Conservation (phyloP, 1,139 yeast species). For the Scheffersomyces quercinus region DNA sequence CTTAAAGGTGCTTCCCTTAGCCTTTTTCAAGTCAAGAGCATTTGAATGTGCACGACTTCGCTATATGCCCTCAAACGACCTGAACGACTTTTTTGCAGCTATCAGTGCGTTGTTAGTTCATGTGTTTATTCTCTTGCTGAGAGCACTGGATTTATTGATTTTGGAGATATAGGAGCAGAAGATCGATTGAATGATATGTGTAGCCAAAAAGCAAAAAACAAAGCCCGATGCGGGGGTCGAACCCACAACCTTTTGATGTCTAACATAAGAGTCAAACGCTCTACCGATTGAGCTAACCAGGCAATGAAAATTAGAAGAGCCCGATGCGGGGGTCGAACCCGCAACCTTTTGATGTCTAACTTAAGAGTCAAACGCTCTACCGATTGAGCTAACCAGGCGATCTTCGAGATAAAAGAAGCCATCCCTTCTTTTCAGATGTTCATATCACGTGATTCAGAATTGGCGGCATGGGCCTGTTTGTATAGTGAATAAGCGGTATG, state of each 20-base stretch:
- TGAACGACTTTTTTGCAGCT: no score
- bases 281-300: constrained; percentile 16
- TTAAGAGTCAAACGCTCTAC: constrained; percentile 30
- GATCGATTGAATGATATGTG: neutral
- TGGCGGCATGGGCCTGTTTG: no score
- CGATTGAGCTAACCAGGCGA: constrained; percentile 31
- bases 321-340: constrained; percentile 57
- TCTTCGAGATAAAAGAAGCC: neutral
- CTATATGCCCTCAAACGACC: no score
- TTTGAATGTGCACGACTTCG: no score
- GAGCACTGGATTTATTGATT: no score
- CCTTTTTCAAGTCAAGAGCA: no score
- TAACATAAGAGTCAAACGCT: constrained; percentile 14
- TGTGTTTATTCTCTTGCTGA: no score
- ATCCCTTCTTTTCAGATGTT: neutral
- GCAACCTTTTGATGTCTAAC: constrained; percentile 43
- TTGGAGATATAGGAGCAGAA: no score
- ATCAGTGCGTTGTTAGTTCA: no score
- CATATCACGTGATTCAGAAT: neutral
- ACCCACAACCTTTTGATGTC: constrained; percentile 49
- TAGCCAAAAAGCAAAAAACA: neutral
- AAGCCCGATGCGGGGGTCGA: constrained; percentile 53
- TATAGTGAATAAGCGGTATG: no score
- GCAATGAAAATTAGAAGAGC: constrained; percentile 18
- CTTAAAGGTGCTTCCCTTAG: no score